Percentiles rank a stretch among this genome's conserved stretches.
phyloP scores from a whole-genome alignment of 371 early-diverging fungal species.

The Syncephalastrum contaminatum region DNA sequence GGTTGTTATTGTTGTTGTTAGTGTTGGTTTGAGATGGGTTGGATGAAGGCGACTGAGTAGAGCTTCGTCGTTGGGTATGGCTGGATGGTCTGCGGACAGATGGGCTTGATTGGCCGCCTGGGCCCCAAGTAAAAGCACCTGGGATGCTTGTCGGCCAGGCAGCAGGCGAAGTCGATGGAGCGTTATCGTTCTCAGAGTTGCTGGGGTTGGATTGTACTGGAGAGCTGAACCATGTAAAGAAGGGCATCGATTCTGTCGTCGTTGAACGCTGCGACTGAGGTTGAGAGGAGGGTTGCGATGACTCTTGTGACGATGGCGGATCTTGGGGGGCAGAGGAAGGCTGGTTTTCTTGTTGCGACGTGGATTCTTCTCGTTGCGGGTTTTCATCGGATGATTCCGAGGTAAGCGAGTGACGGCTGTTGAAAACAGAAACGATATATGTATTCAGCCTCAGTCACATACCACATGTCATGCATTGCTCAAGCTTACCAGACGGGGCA shows the following conservation, averaged over 20 bases:
- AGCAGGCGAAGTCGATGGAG: constrained; percentile 10
- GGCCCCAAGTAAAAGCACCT: constrained; percentile 30
- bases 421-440: not conserved
- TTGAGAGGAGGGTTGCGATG: not conserved
- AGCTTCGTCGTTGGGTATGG: constrained; percentile 1
- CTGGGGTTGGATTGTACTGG: too few relatives aligned
- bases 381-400: constrained; percentile 11
- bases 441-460: not conserved
- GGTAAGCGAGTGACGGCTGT: constrained; percentile 38
- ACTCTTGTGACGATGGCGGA: too few relatives aligned
- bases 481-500: constrained; percentile 85
- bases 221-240: too few relatives aligned
- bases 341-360: too few relatives aligned
- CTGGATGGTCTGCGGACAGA: not conserved
- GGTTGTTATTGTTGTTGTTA: constrained; percentile 11
- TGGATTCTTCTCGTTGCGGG: constrained; percentile 5
- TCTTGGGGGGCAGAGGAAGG: too few relatives aligned
- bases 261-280: not conserved
- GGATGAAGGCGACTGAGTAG: constrained; percentile 3
- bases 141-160: constrained; percentile 25
- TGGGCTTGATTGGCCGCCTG: constrained; percentile 8
- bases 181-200: not conserved
- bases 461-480: not conserved
- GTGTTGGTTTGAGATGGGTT: constrained; percentile 6
- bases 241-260: not conserved